Evolutionary conservation across 202 grass and related monocot species (phyloP), one percentile per base, ranked within the genome.

Genomic region (Dendrocalamus latiflorus): DNA sequence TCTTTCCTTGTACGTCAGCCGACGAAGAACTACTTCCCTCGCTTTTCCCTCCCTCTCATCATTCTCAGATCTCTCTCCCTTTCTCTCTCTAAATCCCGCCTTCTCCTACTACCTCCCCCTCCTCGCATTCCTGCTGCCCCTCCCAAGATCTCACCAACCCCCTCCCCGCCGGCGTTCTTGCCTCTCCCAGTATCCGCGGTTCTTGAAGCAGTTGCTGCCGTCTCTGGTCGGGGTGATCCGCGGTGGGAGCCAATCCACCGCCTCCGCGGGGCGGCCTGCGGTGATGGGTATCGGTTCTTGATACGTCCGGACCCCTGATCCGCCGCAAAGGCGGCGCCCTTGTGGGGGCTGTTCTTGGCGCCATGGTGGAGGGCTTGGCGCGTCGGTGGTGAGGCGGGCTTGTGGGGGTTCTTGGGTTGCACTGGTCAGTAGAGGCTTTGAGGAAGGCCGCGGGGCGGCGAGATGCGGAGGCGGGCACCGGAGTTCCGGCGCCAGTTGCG

Each of bases 401-500:
- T 70, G 82, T 48, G n/a, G 72, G 55, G 74, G 64, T 68, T 68
- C 42, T 54, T 68, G 82, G 45, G 50, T 74, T 76, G 72, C 48
- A 78, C 62, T 76, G 17, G 5, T 49, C 38, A 33, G 44, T 22
- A 12, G 30, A 76, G 57, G 44, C 21, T 87, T 65, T 69, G 83
- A 54, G 79, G 70, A 55, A 57, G 72, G 25, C 58, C 59, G 63
- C 20, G 20, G 44, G 69, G 75, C 17, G 50, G 50, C 21, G 88
- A 87, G 70, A 92, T 94, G 84, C 82, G 86, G 83, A 70, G 85
- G 80, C 87, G 91, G 83, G 89, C 91, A 36, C 83, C 83, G 8
- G 94, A 97, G 75, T 92, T 86, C 66, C 86, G 90, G 47, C 96
- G 96, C 13, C 86, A 83, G 37, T 73, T 83, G 66, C 86, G 96